Evolutionary conservation across 305 asterid species (phyloP), one percentile per base, ranked within the genome.

Genomic region (Solanum hybrid): DNA sequence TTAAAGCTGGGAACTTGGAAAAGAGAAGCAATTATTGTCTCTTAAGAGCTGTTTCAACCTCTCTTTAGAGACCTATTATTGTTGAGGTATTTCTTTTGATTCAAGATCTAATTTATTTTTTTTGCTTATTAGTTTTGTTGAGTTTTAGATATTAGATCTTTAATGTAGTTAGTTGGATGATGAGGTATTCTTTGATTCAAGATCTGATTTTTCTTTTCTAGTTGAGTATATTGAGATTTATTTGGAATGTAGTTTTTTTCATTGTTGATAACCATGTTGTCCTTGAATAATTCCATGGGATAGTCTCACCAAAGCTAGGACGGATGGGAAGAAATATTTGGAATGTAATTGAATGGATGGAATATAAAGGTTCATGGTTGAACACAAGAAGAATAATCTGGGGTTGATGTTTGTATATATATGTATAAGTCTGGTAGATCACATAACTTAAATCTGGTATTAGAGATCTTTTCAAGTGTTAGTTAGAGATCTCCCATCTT

Each of bases 1-100:
- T 56, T 85, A 85, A 85, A 85, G 77, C 77, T 85, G 75, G 45
- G 88, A 60, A 85, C 77, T 85, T 32, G 88, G 51, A 85, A 32
- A 56, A 12, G 88, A 22, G 51, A 56, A 56, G 26, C 77, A 22
- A 85, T 85, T 60, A 22, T 56, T 31, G 86, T 79, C 86, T 79
- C 64, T 19, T 36, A 26, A 37, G 86, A 85, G 77, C 51, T 85
- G 31, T 60, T 85, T 85, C 4, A 0, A 7, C 69, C 32, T 85
- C 24, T 85, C 77, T 85, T 85, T 60, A 32, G 51, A 85, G 77
- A 60, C 88, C 4, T 5, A 40, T 19, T 31, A 22, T 60, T 19
- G 31, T 85, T 19, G 88, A 85, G 88, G 88, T 85, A 85, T 19
- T 19, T 56, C 4, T 22, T 56, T 85, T 85, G 9, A 34, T 85